phyloP scores from a whole-genome alignment of 1,139 yeast species.

The Magnusiomyces tetraspermus region DNA sequence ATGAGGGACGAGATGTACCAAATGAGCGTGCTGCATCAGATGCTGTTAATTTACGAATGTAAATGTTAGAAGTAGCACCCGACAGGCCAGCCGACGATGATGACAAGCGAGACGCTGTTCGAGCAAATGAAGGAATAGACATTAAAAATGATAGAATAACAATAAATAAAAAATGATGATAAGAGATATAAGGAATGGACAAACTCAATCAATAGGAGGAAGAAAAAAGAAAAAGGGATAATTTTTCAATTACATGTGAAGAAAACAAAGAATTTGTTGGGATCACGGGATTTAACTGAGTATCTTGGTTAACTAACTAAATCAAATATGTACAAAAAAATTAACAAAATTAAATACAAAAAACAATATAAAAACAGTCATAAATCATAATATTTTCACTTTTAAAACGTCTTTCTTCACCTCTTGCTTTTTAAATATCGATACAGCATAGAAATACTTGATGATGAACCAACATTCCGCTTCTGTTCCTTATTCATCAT shows the following conservation, averaged over 20 bases:
- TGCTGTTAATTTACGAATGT: background rate
- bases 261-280: no score
- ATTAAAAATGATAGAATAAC: conserved; percentile 5
- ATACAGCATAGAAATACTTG: background rate
- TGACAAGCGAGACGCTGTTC: conserved; percentile 16
- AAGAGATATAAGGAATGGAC: background rate
- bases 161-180: background rate
- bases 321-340: no score
- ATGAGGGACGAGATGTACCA: no score
- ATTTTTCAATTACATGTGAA: no score
- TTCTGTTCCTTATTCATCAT: conserved; percentile 37
- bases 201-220: background rate
- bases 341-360: no score
- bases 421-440: background rate
- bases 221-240: background rate
- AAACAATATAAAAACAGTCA: no score
- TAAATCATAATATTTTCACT: no score
- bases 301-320: no score
- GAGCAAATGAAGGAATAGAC: conserved; percentile 24
- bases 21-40: no score
- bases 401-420: no score
- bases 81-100: conserved; percentile 5
- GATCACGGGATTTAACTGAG: no score
- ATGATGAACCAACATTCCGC: background rate
- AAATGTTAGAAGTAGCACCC: background rate